phyloP scores from a whole-genome alignment of 495 filamentous ascomycete species.

The Talaromyces adpressus region DNA sequence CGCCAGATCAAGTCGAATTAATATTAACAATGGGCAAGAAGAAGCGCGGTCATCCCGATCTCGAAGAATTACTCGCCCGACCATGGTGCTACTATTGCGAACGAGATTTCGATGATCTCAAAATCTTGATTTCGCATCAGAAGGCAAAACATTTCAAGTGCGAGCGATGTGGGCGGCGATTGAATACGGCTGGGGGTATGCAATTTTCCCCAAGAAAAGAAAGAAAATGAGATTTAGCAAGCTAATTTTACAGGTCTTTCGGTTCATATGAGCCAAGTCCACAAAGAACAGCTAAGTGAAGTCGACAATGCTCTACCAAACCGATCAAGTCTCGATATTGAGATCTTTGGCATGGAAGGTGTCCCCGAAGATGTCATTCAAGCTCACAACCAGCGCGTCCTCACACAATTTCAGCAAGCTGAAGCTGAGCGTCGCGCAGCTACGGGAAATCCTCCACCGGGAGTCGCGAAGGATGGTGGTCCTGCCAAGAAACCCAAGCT shows the following conservation, averaged over 20 bases:
- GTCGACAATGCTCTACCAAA: slow-evolving; percentile 90
- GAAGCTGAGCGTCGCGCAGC: slow-evolving; percentile 74
- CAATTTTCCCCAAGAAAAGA: not conserved
- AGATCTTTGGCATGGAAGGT: slow-evolving; percentile 98
- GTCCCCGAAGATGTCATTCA: slow-evolving; percentile 80
- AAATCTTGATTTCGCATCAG: slow-evolving; percentile 92
- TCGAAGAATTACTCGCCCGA: slow-evolving; percentile 79
- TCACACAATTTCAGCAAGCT: slow-evolving; percentile 72
- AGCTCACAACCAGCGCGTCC: slow-evolving; percentile 77
- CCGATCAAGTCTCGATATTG: slow-evolving; percentile 74
- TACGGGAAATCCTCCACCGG: slow-evolving; percentile 76
- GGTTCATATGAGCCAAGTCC: slow-evolving; percentile 97
- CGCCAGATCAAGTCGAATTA: not conserved
- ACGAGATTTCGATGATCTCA: slow-evolving; percentile 94
- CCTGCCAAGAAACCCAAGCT: slow-evolving; percentile 73
- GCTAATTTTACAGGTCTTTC: slow-evolving; percentile 57
- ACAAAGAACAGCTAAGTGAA: slow-evolving; percentile 78
- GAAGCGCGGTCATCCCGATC: slow-evolving; percentile 73
- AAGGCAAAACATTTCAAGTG: slow-evolving; percentile 99
- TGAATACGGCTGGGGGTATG: slow-evolving; percentile 93
- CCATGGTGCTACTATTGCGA: slow-evolving; percentile 99
- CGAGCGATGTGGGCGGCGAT: slow-evolving; percentile 73
- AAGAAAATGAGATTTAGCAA: not conserved
- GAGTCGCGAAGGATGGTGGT: slow-evolving; percentile 40
- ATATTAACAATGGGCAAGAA: slow-evolving; percentile 65